Evolutionary conservation across 805 yeast genomes (phyloP).

Genomic region (Metschnikowia noctiluminum): DNA sequence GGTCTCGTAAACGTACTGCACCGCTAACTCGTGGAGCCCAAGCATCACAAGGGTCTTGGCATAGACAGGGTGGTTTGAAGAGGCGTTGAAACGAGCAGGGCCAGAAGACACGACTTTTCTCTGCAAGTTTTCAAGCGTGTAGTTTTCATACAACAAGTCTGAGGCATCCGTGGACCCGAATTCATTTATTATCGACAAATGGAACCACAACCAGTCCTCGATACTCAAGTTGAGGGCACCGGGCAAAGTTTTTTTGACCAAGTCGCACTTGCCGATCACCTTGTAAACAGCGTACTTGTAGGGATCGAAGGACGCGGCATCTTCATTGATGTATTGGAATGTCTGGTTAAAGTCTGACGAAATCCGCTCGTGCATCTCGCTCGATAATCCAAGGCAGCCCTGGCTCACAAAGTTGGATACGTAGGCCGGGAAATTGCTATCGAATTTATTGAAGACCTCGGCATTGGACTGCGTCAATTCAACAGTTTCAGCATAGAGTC

Average conservation of each 20-base stretch:
- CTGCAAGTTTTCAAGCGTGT: constrained; percentile 73
- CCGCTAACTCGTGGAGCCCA: constrained; percentile 81
- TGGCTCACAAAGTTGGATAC: constrained; percentile 60
- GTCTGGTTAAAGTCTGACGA: constrained; percentile 81
- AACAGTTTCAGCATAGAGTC: constrained; percentile 74
- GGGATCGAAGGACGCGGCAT: constrained; percentile 65
- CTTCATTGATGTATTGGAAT: constrained; percentile 58
- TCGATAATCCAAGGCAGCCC: constrained; percentile 55
- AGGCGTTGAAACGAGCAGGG: constrained; percentile 60
- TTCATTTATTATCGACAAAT: constrained; percentile 71
- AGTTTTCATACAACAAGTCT: constrained; percentile 61
- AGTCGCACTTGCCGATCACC: constrained; percentile 84
- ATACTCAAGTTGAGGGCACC: constrained; percentile 68
- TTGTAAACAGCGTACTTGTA: constrained; percentile 88
- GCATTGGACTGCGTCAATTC: constrained; percentile 61
- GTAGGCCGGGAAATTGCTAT: constrained; percentile 77
- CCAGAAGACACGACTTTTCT: constrained; percentile 69
- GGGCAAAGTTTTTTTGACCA: constrained; percentile 64
- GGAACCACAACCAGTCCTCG: constrained; percentile 98
- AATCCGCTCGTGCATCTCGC: constrained; percentile 65
- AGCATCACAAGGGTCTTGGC: constrained; percentile 68
- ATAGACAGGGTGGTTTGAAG: constrained; percentile 65
- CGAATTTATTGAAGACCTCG: constrained; percentile 77
- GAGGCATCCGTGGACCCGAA: constrained; percentile 20
- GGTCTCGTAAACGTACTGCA: constrained; percentile 55